Base-by-base conservation (phyloP, 306 rosid species). In the Vicia sativa region DNA sequence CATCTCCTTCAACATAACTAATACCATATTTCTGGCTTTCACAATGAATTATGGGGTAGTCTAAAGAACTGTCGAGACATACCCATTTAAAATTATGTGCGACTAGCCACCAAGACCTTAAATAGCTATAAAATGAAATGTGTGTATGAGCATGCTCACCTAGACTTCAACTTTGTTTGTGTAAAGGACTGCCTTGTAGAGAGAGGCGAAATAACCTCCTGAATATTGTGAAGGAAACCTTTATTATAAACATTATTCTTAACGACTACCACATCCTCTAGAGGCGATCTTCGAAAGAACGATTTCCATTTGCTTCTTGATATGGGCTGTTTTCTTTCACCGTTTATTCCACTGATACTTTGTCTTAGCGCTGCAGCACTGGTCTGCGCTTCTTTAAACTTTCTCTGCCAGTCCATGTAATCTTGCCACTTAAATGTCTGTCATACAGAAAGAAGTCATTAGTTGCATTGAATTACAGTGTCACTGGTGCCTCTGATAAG, bases 371-470 rank as follows among this genome's bases (percentile, higher is more conserved):
- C 86, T 52, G 62, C 91, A 29, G 93, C 87, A 74, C 91, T 85
- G 4, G 83, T 83, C 73, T 54, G 80, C 38, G 87, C 95, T 86
- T 88, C 96, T 57, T 81, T 77, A 45, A 88, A 58, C 86, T 86
- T 90, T 84, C 75, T 83, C 76, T 86, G 95, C 93, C 85, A 83
- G 53, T 77, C 83, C 61, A 83, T 35, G 77, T 88, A 82, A 25
- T 90, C 95, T 78, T 90, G 92, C 99, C 99, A 93, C 87, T 93
- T 93, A 68, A 82, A 83, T 43, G 92, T 90, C 99, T 90, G 87
- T 4, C 11, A 76, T 62, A 35, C 79, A 73, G 44, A 26, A 50
- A 81, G 19, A 78, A 67, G 43, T 19, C 65, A 68, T 69, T 62
- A 42, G 37, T 23, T 63, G 58, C 54, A 50, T 57, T 74, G 72